Base-by-base conservation (phyloP, 108 stramenopile genomes). In the Parmales sp. region DNA sequence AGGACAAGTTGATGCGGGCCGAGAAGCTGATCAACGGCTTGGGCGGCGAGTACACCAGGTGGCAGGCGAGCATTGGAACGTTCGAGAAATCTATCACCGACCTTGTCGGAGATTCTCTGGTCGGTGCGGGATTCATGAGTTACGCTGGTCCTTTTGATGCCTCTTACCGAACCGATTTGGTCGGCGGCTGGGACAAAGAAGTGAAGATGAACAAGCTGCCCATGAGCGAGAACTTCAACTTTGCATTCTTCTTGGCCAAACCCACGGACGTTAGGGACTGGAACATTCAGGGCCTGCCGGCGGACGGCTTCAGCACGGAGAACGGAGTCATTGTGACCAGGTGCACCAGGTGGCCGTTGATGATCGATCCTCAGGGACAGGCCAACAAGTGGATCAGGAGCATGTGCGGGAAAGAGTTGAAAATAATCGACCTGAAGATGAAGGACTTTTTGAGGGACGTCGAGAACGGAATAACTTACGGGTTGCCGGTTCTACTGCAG, bases 111-210 rank as follows among this genome's bases (percentile, higher is more conserved):
- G 82, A 84, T 39, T 71, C 77, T 1, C 69, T 86, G 9, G 51
- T 86, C 6, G 85, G 82, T 5, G 66, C 81, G 4, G 83, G 77
- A 5, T 84, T 86, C 71, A 25, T 84, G 45, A 80, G 81, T 8
- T 86, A 86, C 68, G 81, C 85, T 8, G 85, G 85, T 1, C 81
- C 83, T 6, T 86, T 86, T 65, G 85, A 84, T 44, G 76, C 83
- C 0, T 34, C 39, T 1, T 86, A 84, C 67, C 79, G 85, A 37
- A 65, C 39, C 37, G 28, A 1, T 7, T 44, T 86, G 19, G 79
- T 86, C 11, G 54, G 38, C 0, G 51, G 64, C 25, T 84, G 83
- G 83, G 34, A 69, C 19, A 18, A 38, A 1, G 45, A 46, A 18
- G 78, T 81, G 19, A 63, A 64, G 16, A 50, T 28, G 7, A 39